A percentile compares a stretch with the other conserved stretches of the same genome.
Evolutionary conservation across 768 basidiomycete species (phyloP).

Genomic region (Botryobasidium botryosum): DNA sequence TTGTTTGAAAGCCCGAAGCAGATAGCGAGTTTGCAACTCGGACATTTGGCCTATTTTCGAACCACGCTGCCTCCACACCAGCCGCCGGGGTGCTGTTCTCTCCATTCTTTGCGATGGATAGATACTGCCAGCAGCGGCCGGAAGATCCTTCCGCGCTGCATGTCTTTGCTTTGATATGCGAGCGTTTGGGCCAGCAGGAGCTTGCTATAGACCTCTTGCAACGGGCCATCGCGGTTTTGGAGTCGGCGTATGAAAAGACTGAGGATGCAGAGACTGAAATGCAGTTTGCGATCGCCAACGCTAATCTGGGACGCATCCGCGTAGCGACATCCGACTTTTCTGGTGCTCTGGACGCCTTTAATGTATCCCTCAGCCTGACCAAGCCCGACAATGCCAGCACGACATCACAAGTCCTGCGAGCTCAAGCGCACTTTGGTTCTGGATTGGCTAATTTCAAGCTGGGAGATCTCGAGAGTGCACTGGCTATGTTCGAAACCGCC

Average conservation of each 20-base stretch:
- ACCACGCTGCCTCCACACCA: conserved; percentile 8
- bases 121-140: conserved; percentile 53
- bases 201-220: conserved; percentile 40
- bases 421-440: conserved; percentile 50
- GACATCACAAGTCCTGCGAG: conserved; percentile 29
- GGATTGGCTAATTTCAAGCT: conserved; percentile 57
- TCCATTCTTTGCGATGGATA: conserved; percentile 64
- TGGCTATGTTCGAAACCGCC: conserved; percentile 51
- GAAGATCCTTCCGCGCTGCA: conserved; percentile 62
- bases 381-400: conserved; percentile 23
- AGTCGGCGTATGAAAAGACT: conserved; percentile 70
- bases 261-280: conserved; percentile 67
- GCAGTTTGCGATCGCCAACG: conserved; percentile 65
- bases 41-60: conserved; percentile 28
- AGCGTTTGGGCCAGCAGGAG: conserved; percentile 56
- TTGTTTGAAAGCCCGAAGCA: conserved; percentile 43
- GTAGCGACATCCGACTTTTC: conserved; percentile 42
- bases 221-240: conserved; percentile 55
- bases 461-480: conserved; percentile 42
- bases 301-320: conserved; percentile 61
- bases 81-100: conserved; percentile 39
- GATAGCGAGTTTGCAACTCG: conserved; percentile 60
- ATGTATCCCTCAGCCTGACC: conserved; percentile 52
- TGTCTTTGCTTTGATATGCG: conserved; percentile 70
- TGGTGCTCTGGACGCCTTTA: conserved; percentile 50